A percentile compares a stretch with the other conserved stretches of the same genome.
Conservation (phyloP, 1,284 basidiomycete genomes). For the Sphagnurus paluster region DNA sequence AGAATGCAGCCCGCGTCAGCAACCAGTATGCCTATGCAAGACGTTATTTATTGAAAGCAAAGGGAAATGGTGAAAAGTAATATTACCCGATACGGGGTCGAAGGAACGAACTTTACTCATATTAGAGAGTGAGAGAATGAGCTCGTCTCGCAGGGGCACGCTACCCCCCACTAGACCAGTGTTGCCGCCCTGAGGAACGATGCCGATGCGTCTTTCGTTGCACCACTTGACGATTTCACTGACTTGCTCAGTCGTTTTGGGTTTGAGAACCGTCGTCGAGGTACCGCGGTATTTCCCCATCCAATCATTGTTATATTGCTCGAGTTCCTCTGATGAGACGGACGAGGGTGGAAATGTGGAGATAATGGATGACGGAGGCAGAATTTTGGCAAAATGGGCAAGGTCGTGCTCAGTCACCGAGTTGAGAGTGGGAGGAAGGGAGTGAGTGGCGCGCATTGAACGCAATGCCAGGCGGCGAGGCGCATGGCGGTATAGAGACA, state of each 20-base stretch:
- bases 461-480: conserved; percentile 4
- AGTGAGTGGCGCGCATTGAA: conserved; percentile 8
- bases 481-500: conserved; percentile 13
- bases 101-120: conserved; percentile 90
- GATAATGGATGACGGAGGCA: conserved; percentile 60
- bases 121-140: conserved; percentile 83
- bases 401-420: conserved; percentile 58
- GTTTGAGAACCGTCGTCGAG: conserved; percentile 85
- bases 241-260: conserved; percentile 87
- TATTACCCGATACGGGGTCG: conserved; percentile 86
- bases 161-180: conserved; percentile 98
- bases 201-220: conserved; percentile 74
- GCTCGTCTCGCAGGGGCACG: conserved; percentile 88
- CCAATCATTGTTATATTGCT: conserved; percentile 91
- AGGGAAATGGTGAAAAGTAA: conserved; percentile 16
- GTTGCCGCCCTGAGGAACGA: conserved; percentile 98
- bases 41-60: conserved; percentile 11
- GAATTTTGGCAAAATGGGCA: conserved; percentile 61
- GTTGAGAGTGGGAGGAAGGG: conserved; percentile 22
- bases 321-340: conserved; percentile 65
- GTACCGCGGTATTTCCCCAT: conserved; percentile 94
- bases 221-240: conserved; percentile 87
- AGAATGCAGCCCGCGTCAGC: conserved; percentile 94
- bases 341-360: conserved; percentile 59
- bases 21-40: conserved; percentile 61